Percentiles rank a stretch among this genome's conserved stretches.
Evolutionary conservation across 2,329 filamentous ascomycete genomes (phyloP).

Genomic region (Zalaria obscura): DNA sequence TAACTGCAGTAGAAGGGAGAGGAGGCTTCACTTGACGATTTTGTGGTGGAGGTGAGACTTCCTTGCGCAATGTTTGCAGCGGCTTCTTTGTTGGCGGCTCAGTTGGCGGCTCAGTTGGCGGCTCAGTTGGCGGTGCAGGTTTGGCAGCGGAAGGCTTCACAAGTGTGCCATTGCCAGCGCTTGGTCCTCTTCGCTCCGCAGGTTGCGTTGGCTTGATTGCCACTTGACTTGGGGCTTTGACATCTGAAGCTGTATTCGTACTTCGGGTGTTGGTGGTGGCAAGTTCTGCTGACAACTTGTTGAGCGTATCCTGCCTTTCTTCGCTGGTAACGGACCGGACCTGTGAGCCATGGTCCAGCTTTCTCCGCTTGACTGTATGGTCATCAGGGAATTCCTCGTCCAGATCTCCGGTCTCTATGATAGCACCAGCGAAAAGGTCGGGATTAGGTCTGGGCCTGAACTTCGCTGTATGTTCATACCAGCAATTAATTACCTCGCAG

Average conservation of each 20-base stretch:
- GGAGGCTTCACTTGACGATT: background rate
- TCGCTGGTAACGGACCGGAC: too few species aligned
- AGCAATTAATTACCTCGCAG: slow-evolving; percentile 42
- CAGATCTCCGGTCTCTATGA: too few species aligned
- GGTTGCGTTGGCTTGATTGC: too few species aligned
- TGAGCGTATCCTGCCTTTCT: too few species aligned
- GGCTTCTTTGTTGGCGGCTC: background rate
- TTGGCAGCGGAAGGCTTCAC: too few species aligned
- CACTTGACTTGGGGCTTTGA: slow-evolving; percentile 6
- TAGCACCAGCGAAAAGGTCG: too few species aligned
- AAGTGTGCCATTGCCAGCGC: too few species aligned
- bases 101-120: background rate
- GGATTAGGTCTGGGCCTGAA: too few species aligned
- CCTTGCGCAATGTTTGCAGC: slow-evolving; percentile 4
- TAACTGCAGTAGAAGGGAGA: background rate
- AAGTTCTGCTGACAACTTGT: too few species aligned
- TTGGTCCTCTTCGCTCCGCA: too few species aligned
- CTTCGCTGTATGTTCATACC: slow-evolving; percentile 20
- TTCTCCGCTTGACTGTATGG: slow-evolving; percentile 15
- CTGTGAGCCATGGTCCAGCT: slow-evolving; percentile 8
- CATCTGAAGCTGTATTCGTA: slow-evolving; percentile 10
- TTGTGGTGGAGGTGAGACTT: slow-evolving; percentile 6
- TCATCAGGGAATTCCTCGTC: background rate
- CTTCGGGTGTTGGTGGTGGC: background rate
- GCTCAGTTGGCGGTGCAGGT: too few species aligned